Evolutionary conservation across 768 basidiomycete species (phyloP).

Genomic region (Jaapia argillacea): DNA sequence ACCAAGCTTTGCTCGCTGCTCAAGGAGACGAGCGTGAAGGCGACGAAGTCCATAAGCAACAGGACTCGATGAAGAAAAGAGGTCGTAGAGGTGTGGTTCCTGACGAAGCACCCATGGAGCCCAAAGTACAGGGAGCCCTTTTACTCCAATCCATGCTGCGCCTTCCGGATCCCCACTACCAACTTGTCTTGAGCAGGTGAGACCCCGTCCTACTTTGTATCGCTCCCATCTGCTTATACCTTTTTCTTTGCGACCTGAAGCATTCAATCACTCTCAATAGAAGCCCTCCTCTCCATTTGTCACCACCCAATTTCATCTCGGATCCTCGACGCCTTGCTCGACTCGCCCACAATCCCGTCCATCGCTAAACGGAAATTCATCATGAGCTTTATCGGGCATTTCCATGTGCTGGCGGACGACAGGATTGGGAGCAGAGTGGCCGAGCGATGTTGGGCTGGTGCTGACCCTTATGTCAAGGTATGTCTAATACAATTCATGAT

Average conservation of each 20-base stretch:
- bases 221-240: conserved; percentile 4
- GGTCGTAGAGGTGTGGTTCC: too few species aligned
- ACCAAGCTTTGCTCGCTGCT: too few species aligned
- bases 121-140: conserved; percentile 77
- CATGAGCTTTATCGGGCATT: conserved; percentile 67
- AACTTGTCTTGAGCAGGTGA: conserved; percentile 62
- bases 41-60: too few species aligned
- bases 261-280: conserved; percentile 42
- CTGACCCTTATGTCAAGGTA: conserved; percentile 92
- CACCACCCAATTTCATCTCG: conserved; percentile 64
- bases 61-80: too few species aligned
- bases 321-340: conserved; percentile 70
- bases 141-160: conserved; percentile 76
- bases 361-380: conserved; percentile 67
- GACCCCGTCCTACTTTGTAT: conserved; percentile 8
- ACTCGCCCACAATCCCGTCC: conserved; percentile 51
- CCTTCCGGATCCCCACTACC: conserved; percentile 56
- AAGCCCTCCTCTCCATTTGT: conserved; percentile 49
- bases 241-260: too few species aligned
- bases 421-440: conserved; percentile 84
- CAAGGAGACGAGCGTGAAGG: too few species aligned
- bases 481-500: conserved; percentile 7
- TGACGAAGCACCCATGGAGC: conserved; percentile 31
- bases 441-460: conserved; percentile 83
- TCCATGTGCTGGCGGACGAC: conserved; percentile 76